These are phyloP conservation scores for Helichrysum umbraculigerum DNA, from an alignment of 129 eudicot species.

Conservation along the genomic window DNA sequence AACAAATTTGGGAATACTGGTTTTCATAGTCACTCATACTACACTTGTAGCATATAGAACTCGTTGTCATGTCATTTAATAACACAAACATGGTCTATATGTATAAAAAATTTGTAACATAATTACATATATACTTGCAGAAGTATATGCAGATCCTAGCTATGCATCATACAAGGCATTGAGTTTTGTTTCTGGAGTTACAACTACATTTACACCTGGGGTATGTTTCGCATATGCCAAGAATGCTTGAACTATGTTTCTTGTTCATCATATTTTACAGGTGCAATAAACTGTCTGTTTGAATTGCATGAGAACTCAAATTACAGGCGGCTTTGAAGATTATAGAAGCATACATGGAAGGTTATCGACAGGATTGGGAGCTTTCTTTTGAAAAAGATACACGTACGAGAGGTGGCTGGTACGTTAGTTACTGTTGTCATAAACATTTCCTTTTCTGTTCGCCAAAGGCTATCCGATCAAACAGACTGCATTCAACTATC, in stretches of 20 bases:
- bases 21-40: not conserved
- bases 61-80: not conserved
- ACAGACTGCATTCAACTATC: not conserved
- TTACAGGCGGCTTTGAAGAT: slow-evolving; percentile 96
- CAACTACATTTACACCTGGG: slow-evolving; percentile 89
- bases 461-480: not conserved
- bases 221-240: slow-evolving; percentile 38
- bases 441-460: not conserved
- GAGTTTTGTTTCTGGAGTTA: slow-evolving; percentile 77
- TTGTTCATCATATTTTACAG: not conserved
- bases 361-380: slow-evolving; percentile 93
- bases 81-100: not conserved
- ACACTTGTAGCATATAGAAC: not conserved
- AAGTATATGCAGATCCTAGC: slow-evolving; percentile 92
- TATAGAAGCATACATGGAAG: slow-evolving; percentile 79
- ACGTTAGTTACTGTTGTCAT: slow-evolving; percentile 23
- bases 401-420: slow-evolving; percentile 92
- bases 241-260: slow-evolving; percentile 1
- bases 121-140: slow-evolving; percentile 44
- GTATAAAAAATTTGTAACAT: not conserved
- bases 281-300: not conserved
- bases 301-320: not conserved
- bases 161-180: slow-evolving; percentile 81
- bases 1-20: not conserved
- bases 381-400: slow-evolving; percentile 94